These are phyloP conservation scores for Geotrichum fermentans DNA, from an alignment of 1,139 yeast genomes.

Conservation along the genomic window DNA sequence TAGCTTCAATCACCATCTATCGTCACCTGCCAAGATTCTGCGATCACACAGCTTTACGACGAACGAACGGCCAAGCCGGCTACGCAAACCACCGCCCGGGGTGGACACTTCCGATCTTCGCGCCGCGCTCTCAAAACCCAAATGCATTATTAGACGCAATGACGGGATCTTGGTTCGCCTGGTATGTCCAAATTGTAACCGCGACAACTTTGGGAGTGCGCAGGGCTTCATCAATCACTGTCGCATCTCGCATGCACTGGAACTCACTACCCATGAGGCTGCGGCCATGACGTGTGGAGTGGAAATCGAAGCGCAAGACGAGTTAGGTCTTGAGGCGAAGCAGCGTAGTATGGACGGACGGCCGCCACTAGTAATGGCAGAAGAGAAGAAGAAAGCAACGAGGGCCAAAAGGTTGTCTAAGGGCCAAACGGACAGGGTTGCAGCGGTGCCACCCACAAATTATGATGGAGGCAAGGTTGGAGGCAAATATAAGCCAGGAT, in stretches of 20 bases:
- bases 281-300: conserved; percentile 71
- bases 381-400: background rate
- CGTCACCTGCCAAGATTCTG: conserved; percentile 1
- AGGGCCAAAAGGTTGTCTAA: background rate
- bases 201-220: conserved; percentile 69
- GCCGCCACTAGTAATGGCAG: background rate
- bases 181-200: conserved; percentile 61
- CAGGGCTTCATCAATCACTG: conserved; percentile 79
- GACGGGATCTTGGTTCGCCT: conserved; percentile 67
- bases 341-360: conserved; percentile 27
- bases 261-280: conserved; percentile 66
- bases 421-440: background rate
- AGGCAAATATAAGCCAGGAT: conserved; percentile 22
- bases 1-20: background rate
- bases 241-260: conserved; percentile 67
- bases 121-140: conserved; percentile 1
- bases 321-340: conserved; percentile 41
- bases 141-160: conserved; percentile 63
- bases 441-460: background rate
- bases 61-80: conserved; percentile 3
- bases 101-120: background rate
- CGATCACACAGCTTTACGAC: background rate
- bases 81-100: background rate
- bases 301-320: conserved; percentile 56
- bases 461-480: conserved; percentile 5